Conservation (phyloP, 1,139 yeast genomes). For the Taiozyma onychis region DNA sequence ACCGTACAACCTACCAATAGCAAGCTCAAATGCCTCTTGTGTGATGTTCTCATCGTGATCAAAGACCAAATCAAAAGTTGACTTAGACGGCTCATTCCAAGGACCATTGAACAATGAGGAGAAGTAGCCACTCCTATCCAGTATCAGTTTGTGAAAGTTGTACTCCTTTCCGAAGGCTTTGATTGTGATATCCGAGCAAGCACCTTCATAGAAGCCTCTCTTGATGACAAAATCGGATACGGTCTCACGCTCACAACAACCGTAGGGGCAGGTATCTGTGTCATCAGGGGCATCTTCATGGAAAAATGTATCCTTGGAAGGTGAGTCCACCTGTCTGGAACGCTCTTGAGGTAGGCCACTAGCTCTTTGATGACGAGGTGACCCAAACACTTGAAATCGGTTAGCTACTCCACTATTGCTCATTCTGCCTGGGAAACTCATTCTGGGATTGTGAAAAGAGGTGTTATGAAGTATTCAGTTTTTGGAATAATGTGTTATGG, state of each 20-base stretch:
- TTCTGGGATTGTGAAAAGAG: neutral
- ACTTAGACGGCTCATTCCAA: conserved; percentile 32
- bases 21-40: conserved; percentile 39
- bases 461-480: neutral
- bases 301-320: conserved; percentile 5
- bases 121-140: conserved; percentile 42
- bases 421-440: neutral
- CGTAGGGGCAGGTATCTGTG: conserved; percentile 25
- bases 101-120: conserved; percentile 36
- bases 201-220: conserved; percentile 38
- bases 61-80: conserved; percentile 29
- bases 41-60: conserved; percentile 37
- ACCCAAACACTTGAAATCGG: neutral
- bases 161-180: conserved; percentile 39
- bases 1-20: conserved; percentile 40
- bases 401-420: neutral
- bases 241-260: conserved; percentile 28
- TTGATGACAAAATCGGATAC: conserved; percentile 30
- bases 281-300: neutral
- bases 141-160: conserved; percentile 38
- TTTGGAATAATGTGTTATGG: neutral
- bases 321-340: neutral
- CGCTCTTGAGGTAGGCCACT: neutral
- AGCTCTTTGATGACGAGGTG: neutral
- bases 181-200: conserved; percentile 42